Evolutionary conservation across 139 green algal species (phyloP).

Genomic region (Closterium sp.): DNA sequence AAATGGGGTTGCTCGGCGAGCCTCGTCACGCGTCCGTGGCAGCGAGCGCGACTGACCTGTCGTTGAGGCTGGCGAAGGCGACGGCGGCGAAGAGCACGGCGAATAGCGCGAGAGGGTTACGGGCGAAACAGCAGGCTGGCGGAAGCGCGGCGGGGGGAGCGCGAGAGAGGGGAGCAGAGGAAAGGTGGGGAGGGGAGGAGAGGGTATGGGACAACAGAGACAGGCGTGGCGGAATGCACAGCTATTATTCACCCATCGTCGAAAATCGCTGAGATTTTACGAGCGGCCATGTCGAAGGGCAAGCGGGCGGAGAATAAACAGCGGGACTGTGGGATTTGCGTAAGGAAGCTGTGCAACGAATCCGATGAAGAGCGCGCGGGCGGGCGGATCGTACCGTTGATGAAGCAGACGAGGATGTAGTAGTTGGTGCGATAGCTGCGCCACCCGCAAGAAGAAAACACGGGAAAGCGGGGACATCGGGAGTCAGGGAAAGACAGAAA

Average conservation of each 20-base stretch:
- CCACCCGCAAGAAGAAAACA: not conserved
- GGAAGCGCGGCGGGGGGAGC: not conserved
- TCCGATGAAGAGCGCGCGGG: no score
- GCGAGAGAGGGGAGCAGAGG: not conserved
- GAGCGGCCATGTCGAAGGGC: no score
- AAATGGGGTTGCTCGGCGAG: no score
- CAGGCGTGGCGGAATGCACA: not conserved
- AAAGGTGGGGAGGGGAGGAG: no score
- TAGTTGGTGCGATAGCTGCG: constrained; percentile 49
- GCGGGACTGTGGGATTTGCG: no score
- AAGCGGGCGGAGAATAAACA: no score
- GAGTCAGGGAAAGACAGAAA: not conserved
- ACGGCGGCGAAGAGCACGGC: constrained; percentile 1
- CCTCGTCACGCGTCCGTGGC: not conserved
- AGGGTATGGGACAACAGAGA: no score
- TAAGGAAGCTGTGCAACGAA: no score
- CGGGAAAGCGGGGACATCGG: not conserved
- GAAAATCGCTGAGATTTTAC: not conserved
- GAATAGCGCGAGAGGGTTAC: constrained; percentile 32
- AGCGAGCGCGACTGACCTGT: constrained; percentile 18
- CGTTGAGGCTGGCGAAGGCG: constrained; percentile 28
- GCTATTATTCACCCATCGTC: not conserved
- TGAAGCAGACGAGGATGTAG: constrained; percentile 33
- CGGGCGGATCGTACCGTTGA: not conserved
- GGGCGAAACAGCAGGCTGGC: constrained; percentile 1